Evolutionary conservation across 192 early-diverging fungal genomes (phyloP), one percentile per base, ranked within the genome.

Genomic region (Martensiomyces pterosporus): DNA sequence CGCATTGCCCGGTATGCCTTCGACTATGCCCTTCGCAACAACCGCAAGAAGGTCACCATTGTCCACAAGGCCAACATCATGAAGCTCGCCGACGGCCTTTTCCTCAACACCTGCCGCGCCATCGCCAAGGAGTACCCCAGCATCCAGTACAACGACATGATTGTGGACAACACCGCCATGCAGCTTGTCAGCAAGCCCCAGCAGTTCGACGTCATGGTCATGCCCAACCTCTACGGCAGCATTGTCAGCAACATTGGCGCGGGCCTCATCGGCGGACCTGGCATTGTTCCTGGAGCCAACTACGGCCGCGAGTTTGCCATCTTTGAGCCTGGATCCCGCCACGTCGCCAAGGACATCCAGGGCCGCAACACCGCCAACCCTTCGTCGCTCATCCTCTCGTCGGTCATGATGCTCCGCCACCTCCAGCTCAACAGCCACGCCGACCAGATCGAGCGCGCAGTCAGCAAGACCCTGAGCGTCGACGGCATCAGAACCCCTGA

Each of bases 11-110:
- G 87, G 63, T 97, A 92, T 54, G 96, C 96, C 18, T 99, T 99
- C 59, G 96, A 99, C 78, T 99, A 93, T 73, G 96, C 96, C 37
- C 77, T 97, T 69, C 91, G 93, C 77, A 93, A 97, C 80, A 82
- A 81, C 69, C 84, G 96, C 51, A 97, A 99, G 86, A 93, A 89
- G 83, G 94, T 99, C 44, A 99, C 96, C 10, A 85, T 84, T 56
- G 91, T 99, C 52, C 96, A 99, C 87, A 99, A 99, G 83, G 96
- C 96, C 75, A 99, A 99, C 80, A 99, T 99, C 76, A 99, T 99
- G 96, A 98, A 98, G 81, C 82, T 94, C 41, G 93, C 88, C 41
- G 96, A 99, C 70, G 96, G 96, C 56, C 85, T 99, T 49, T 99
- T 99, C 84, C 80, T 99, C 50, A 88, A 90, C 60, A 90, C 86